Conservation (phyloP, 495 filamentous ascomycete genomes). For the Filosporella fistucella region DNA sequence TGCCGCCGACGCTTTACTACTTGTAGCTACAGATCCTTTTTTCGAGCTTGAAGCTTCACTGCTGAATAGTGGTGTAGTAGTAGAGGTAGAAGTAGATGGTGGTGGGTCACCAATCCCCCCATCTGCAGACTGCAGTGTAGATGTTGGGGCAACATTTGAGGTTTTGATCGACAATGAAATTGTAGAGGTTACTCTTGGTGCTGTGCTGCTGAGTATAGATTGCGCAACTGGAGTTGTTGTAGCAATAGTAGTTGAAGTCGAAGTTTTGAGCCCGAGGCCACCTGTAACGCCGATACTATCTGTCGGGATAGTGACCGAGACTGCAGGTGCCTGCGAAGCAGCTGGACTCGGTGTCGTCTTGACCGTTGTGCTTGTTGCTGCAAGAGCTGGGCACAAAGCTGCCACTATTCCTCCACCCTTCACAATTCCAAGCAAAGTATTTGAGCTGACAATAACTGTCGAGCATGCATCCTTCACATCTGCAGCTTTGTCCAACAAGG, state of each 20-base stretch:
- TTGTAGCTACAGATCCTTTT: not conserved
- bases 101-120: not conserved
- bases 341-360: not conserved
- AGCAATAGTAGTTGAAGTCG: not conserved
- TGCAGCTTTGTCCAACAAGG: constrained; percentile 4
- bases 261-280: constrained; percentile 14
- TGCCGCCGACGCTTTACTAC: not conserved
- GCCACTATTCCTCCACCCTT: constrained; percentile 17
- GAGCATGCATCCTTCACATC: constrained; percentile 13
- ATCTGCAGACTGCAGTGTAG: not conserved
- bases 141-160: not conserved
- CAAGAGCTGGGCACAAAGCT: constrained; percentile 16
- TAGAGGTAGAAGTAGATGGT: not conserved
- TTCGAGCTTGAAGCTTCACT: not conserved
- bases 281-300: constrained; percentile 13
- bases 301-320: constrained; percentile 16
- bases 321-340: not conserved
- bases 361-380: constrained; percentile 4
- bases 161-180: not conserved
- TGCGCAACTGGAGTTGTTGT: not conserved
- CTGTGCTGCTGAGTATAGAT: not conserved
- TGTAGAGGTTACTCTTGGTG: not conserved
- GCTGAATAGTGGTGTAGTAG: not conserved
- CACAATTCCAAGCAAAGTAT: constrained; percentile 18
- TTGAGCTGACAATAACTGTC: constrained; percentile 8